Conservation (phyloP, 192 early-diverging fungal genomes). For the Backusella australiensis region DNA sequence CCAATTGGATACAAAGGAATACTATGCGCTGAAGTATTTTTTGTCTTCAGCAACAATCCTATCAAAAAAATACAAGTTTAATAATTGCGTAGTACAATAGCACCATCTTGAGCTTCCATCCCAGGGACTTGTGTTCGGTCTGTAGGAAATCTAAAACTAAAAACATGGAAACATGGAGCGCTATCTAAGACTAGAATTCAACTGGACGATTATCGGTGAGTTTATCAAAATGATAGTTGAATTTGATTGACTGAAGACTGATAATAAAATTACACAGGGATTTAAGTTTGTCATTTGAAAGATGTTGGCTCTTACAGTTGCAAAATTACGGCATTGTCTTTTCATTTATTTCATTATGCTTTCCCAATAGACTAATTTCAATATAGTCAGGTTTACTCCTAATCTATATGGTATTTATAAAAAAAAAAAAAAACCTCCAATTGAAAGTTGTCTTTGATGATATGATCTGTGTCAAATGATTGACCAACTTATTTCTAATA, state of each 20-base stretch:
- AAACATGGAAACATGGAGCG: background rate
- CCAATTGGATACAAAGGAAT: background rate
- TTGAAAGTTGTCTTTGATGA: background rate
- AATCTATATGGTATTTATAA: background rate
- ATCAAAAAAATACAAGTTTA: background rate
- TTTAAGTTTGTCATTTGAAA: slow-evolving; percentile 1
- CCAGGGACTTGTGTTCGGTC: background rate
- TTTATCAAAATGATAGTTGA: background rate
- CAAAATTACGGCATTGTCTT: background rate
- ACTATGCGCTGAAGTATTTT: background rate
- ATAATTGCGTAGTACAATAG: background rate
- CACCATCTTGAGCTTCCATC: background rate
- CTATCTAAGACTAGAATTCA: background rate
- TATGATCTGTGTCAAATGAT: background rate
- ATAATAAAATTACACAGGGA: background rate
- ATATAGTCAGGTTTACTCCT: background rate
- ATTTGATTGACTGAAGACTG: background rate
- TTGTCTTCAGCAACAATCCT: background rate
- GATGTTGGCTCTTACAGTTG: background rate
- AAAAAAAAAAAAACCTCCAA: background rate
- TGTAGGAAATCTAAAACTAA: background rate
- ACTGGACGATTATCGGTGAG: slow-evolving; percentile 3
- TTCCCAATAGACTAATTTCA: background rate
- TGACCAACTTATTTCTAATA: background rate
- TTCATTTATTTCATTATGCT: background rate